Evolutionary conservation across 2,329 filamentous ascomycete genomes (phyloP).

Genomic region (Diaporthe longicolla): DNA sequence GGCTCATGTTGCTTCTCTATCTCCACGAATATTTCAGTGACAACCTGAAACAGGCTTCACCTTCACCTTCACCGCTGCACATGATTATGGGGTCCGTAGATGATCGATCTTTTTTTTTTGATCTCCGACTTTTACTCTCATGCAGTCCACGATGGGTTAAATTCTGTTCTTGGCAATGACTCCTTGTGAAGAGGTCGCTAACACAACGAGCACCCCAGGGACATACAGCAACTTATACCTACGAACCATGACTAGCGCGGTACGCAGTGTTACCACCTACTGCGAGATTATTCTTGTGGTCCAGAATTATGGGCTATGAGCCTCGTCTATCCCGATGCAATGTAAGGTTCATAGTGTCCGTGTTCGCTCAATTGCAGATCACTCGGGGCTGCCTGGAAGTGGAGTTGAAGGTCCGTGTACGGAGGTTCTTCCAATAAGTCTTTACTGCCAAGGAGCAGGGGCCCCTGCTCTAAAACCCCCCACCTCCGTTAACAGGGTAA

Average conservation of each 20-base stretch:
- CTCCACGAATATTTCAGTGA: not conserved
- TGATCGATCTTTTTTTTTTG: not conserved
- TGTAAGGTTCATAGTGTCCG: not conserved
- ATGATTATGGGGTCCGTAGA: not conserved
- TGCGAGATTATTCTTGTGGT: not conserved
- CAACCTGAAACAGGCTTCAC: not conserved
- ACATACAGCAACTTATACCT: not conserved
- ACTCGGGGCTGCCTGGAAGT: not conserved
- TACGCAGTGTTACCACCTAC: not conserved
- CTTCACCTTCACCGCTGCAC: not conserved
- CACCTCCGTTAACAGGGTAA: too few relatives aligned
- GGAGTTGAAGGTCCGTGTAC: not conserved
- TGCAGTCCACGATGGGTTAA: too few relatives aligned
- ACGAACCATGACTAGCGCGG: not conserved
- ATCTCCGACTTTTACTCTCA: not conserved
- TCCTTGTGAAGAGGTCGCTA: not conserved
- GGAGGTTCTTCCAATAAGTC: too few relatives aligned
- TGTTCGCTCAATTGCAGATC: not conserved
- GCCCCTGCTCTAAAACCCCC: too few relatives aligned
- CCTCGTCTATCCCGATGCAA: not conserved
- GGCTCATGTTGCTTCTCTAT: not conserved
- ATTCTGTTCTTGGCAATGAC: not conserved
- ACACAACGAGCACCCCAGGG: not conserved
- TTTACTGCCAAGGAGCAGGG: too few relatives aligned
- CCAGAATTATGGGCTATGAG: not conserved